Evolutionary conservation across 2,329 filamentous ascomycete species (phyloP).

Genomic region (Chaetomiaceae sp.): DNA sequence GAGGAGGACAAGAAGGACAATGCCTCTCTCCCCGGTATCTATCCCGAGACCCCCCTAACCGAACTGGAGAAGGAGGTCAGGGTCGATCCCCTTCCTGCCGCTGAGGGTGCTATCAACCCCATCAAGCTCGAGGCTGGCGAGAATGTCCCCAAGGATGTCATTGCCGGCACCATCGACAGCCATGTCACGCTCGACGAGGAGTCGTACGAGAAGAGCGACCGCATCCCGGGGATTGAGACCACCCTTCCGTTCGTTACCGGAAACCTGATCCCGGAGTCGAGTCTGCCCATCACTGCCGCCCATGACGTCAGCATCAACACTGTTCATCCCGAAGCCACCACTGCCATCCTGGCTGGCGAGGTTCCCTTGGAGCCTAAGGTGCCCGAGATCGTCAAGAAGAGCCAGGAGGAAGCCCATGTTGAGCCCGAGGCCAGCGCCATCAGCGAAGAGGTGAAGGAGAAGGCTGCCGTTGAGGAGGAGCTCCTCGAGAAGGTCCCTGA

Average conservation of each 20-base stretch:
- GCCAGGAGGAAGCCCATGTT: conserved; percentile 60
- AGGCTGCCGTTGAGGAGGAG: conserved; percentile 66
- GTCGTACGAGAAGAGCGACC: conserved; percentile 78
- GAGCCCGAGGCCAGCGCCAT: conserved; percentile 65
- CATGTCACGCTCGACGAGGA: conserved; percentile 76
- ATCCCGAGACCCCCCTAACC: conserved; percentile 33
- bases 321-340: conserved; percentile 55
- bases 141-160: conserved; percentile 67
- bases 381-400: conserved; percentile 64
- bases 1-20: background rate
- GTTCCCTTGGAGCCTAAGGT: conserved; percentile 56
- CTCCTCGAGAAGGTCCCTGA: conserved; percentile 62
- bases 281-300: conserved; percentile 57
- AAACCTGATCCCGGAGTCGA: conserved; percentile 76
- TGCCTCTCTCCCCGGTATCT: conserved; percentile 35
- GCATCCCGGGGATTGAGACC: conserved; percentile 48
- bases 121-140: conserved; percentile 75
- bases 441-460: conserved; percentile 62
- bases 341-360: conserved; percentile 61
- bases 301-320: conserved; percentile 47
- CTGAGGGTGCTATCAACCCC: conserved; percentile 67
- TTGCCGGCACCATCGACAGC: conserved; percentile 61
- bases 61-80: conserved; percentile 37
- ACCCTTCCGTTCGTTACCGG: conserved; percentile 52
- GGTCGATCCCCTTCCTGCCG: conserved; percentile 59